Base-by-base conservation (phyloP, 2,329 filamentous ascomycete species). In the Colletotrichum coccodes region DNA sequence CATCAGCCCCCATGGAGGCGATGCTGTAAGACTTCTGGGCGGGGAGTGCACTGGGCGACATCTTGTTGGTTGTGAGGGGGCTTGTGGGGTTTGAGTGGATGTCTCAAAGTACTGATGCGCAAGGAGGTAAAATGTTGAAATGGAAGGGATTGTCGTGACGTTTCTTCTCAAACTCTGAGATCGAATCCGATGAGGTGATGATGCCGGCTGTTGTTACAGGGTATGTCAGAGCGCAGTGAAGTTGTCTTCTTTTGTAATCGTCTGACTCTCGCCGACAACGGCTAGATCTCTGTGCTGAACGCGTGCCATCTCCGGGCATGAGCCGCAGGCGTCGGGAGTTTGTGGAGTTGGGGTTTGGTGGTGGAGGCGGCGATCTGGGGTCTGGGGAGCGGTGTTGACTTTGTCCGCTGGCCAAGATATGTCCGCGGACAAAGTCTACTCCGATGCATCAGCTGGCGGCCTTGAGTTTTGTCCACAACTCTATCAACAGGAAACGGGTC, bases 1-100 rank as follows among this genome's bases (percentile, higher is more conserved):
- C 88, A 75, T 91, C 88, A 16, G 87, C 88, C 8, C 89, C 86
- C 70, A 91, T 89, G 28, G 88, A 86, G 65, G 89, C 86, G 71
- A 90, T 86, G 72, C 80, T 83, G 75, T 87, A 87, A 18, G 79
- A 73, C 60, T 78, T 80, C 18, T 60, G 64, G 21, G 56, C 44
- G 26, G 67, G 62, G 3, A 70, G 58, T n/a, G 70, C 67, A 44
- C 58, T 70, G 23, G 59, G 70, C 16, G 68, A 71, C 70, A 71
- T 71, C 3, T 18, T 61, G 54, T 16, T 32, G 23, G 21, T n/a
- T 18, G 44, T 34, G 47, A 38, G 28, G 16, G 12, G 4, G n/a
- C 12, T 34, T 18, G 9, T 11, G 1, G 6, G 16, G 16, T 8
- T 32, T 23, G 30, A 30, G 6, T 23, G 40, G 28, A 23, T 58